phyloP scores from a whole-genome alignment of 2,329 filamentous ascomycete genomes.

The Diaporthe sp. region DNA sequence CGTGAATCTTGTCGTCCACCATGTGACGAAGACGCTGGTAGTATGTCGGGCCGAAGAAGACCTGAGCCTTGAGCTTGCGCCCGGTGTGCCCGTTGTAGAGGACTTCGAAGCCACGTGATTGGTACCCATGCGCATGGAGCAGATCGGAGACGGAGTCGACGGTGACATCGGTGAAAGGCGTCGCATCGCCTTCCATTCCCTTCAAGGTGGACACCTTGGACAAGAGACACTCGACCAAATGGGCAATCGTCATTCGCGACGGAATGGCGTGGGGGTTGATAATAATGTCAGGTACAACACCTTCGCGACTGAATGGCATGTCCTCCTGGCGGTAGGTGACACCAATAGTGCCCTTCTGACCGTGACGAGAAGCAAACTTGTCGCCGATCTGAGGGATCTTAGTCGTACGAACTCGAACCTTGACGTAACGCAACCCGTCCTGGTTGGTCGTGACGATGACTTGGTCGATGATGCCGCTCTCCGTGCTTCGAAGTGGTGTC shows the following conservation, averaged over 20 bases:
- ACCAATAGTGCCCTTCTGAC: constrained; percentile 99
- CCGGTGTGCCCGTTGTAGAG: constrained; percentile 99
- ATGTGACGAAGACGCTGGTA: constrained; percentile 99
- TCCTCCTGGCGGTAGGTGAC: constrained; percentile 98
- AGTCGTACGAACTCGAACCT: constrained; percentile 95
- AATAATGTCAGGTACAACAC: constrained; percentile 93
- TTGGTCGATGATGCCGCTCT: constrained; percentile 95
- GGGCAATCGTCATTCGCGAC: constrained; percentile 99
- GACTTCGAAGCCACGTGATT: constrained; percentile 96
- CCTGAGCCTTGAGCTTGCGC: constrained; percentile 89
- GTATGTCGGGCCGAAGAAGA: constrained; percentile 98
- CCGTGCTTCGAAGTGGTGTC: constrained; percentile 92
- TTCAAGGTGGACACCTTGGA: constrained; percentile 95
- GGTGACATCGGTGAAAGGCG: constrained; percentile 97
- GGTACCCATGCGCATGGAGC: constrained; percentile 89
- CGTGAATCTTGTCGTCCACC: constrained; percentile 99
- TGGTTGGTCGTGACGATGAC: constrained; percentile 95
- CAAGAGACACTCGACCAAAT: constrained; percentile 98
- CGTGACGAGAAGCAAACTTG: constrained; percentile 99
- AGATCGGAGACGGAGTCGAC: constrained; percentile 92
- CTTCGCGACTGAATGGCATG: constrained; percentile 96
- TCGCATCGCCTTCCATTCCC: constrained; percentile 96
- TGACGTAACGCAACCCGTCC: constrained; percentile 94
- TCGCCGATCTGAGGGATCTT: constrained; percentile 99
- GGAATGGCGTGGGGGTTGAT: constrained; percentile 99